Percentiles rank a stretch among this genome's conserved stretches.
Conservation (phyloP, 129 eudicot genomes). For the Kitagawia praeruptora region DNA sequence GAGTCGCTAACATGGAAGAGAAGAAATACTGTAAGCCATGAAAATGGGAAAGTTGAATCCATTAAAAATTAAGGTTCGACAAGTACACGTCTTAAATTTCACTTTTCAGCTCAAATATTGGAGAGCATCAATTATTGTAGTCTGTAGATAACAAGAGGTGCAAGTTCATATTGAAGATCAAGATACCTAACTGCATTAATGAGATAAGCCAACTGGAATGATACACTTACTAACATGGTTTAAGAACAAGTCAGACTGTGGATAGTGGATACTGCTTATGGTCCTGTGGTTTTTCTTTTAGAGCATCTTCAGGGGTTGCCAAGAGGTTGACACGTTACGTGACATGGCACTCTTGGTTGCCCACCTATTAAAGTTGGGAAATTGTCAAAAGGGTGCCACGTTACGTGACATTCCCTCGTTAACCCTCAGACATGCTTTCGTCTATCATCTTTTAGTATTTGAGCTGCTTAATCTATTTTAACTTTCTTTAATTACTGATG, state of each 20-base stretch:
- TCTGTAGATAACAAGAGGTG: background rate
- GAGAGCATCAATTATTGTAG: background rate
- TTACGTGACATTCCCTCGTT: no score
- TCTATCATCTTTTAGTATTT: no score
- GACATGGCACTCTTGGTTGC: no score
- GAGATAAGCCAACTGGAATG: background rate
- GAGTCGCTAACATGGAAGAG: background rate
- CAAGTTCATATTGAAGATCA: background rate
- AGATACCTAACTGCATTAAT: background rate
- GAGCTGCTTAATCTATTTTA: no score
- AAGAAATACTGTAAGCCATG: constrained; percentile 5
- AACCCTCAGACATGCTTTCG: no score
- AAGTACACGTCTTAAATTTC: background rate
- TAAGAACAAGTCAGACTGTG: background rate
- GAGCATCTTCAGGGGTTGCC: no score
- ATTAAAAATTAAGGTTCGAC: constrained; percentile 1
- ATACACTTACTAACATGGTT: background rate
- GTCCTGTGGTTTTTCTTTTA: no score
- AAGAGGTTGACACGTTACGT: no score
- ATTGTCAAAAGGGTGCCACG: no score
- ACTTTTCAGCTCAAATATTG: background rate
- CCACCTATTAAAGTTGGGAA: no score
- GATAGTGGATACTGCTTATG: no score
- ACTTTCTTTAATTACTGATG: no score
- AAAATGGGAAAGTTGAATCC: background rate